Base-by-base conservation (phyloP, 139 green algal genomes). In the Coccomyxa sp. region DNA sequence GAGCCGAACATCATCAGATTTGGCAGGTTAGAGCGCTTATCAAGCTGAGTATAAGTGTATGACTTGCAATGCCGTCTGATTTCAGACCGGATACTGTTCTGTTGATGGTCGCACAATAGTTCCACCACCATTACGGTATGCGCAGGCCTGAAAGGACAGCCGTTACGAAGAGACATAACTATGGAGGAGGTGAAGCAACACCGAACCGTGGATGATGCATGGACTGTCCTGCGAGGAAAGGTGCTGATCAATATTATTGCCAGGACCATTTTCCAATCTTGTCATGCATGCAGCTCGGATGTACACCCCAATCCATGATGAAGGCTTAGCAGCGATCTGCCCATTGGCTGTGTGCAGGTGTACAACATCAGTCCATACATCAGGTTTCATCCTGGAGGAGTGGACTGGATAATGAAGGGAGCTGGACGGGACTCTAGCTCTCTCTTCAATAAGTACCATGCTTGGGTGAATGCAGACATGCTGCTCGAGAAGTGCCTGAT, bases 381-480 rank as follows among this genome's bases (percentile, higher is more conserved):
- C 14, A 82, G 74, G 11, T 98, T 94, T 83, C 95, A 98, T 83
- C 95, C 95, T 0, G 95, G 95, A 0, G 95, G 95, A 21, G 79
- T 83, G 0, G 83, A 93, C 18, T 91, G 95, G 67, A 88, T 98
- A 13, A 71, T 94, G 30, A 90, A 90, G 71, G 88, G 90, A 0
- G 89, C 92, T 14, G 97, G 97, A 32, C 94, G 87, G 79, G 97
- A 99, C 81, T 90, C 84, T 79, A 99, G 95, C 0, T 85, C 88
- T 0, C 87, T 98, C 21, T 99, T 99, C 83, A 88, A 94, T 51
- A 97, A 97, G 85, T 98, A 97, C 84, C 95, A 98, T 83, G 83
- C 91, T n/a, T 98, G 92, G 92, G 95, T 99, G 1, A 97, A 98
- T 86, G 83, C 86, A 10, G 90, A 96, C 31, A 94, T 93, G 28